phyloP scores from a whole-genome alignment of 2,329 filamentous ascomycete genomes.

The Talaromyces islandicus region DNA sequence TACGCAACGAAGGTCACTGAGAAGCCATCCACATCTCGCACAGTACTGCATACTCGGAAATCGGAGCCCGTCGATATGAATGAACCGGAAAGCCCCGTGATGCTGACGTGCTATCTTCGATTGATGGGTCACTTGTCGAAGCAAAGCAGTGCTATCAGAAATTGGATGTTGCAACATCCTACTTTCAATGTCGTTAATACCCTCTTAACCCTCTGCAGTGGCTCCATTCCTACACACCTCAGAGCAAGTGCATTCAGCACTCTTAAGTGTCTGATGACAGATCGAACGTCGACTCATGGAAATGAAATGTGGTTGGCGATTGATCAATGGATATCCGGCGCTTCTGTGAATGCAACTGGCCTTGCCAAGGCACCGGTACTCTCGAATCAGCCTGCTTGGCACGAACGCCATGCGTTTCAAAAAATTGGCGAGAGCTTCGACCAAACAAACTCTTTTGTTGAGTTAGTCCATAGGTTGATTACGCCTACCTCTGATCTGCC shows the following conservation, averaged over 20 bases:
- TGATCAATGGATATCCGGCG: conserved; percentile 71
- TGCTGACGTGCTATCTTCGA: conserved; percentile 90
- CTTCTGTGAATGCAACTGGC: conserved; percentile 29
- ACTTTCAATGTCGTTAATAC: conserved; percentile 65
- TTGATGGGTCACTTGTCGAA: conserved; percentile 75
- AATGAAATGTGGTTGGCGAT: conserved; percentile 73
- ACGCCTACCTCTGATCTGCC: conserved; percentile 45
- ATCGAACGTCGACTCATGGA: conserved; percentile 63
- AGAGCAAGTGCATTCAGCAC: conserved; percentile 79
- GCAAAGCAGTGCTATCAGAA: conserved; percentile 65
- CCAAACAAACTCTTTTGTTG: conserved; percentile 77
- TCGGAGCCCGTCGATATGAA: conserved; percentile 64
- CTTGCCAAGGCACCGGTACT: conserved; percentile 42
- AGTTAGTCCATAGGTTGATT: conserved; percentile 67
- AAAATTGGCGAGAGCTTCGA: conserved; percentile 75
- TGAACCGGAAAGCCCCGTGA: conserved; percentile 90
- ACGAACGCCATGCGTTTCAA: conserved; percentile 60
- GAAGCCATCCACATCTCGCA: conserved; percentile 54
- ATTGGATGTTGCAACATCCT: conserved; percentile 65
- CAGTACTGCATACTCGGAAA: conserved; percentile 55
- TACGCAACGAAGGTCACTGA: conserved; percentile 76
- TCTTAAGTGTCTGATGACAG: conserved; percentile 66
- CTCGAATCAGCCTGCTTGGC: conserved; percentile 35
- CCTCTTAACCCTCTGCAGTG: conserved; percentile 72
- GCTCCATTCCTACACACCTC: conserved; percentile 67